phyloP scores from a whole-genome alignment of 2,329 filamentous ascomycete species.

The Xylariales sp. region DNA sequence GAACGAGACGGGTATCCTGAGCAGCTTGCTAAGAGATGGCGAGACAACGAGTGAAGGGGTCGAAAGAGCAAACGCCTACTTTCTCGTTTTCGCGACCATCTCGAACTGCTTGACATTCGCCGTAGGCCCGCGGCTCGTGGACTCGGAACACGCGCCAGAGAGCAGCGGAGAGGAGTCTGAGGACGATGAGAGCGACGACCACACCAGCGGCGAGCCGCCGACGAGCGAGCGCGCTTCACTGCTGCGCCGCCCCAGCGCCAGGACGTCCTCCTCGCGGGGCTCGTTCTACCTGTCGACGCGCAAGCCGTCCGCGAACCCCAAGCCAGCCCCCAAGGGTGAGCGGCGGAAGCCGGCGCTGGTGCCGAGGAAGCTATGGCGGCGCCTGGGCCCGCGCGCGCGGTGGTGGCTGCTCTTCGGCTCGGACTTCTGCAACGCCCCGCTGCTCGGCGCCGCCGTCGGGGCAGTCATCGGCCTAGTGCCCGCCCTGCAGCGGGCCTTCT shows the following conservation, averaged over 20 bases:
- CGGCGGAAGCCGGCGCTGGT: slow-evolving; percentile 21
- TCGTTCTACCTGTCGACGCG: slow-evolving; percentile 25
- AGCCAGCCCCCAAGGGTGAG: slow-evolving; percentile 10
- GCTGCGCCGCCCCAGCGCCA: slow-evolving; percentile 25
- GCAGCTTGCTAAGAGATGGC: slow-evolving; percentile 35
- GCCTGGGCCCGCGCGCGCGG: slow-evolving; percentile 18
- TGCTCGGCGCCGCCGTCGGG: slow-evolving; percentile 57
- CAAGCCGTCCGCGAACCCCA: neutral
- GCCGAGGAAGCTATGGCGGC: slow-evolving; percentile 20
- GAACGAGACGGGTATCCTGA: slow-evolving; percentile 50
- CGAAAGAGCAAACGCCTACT: slow-evolving; percentile 59
- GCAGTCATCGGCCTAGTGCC: slow-evolving; percentile 57
- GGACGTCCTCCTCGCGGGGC: slow-evolving; percentile 1
- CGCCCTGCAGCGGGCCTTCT: slow-evolving; percentile 57
- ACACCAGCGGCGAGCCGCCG: slow-evolving; percentile 15
- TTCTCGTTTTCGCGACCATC: slow-evolving; percentile 61
- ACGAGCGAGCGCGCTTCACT: slow-evolving; percentile 46
- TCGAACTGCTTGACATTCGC: slow-evolving; percentile 61
- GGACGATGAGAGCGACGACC: slow-evolving; percentile 6
- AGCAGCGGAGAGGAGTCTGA: slow-evolving; percentile 20
- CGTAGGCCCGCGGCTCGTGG: slow-evolving; percentile 55
- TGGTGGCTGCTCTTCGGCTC: slow-evolving; percentile 31
- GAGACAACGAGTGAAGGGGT: slow-evolving; percentile 43
- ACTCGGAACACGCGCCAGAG: slow-evolving; percentile 33
- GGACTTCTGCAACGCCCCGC: slow-evolving; percentile 56